Conservation (phyloP, 805 yeast species). For the Candida ficus region DNA sequence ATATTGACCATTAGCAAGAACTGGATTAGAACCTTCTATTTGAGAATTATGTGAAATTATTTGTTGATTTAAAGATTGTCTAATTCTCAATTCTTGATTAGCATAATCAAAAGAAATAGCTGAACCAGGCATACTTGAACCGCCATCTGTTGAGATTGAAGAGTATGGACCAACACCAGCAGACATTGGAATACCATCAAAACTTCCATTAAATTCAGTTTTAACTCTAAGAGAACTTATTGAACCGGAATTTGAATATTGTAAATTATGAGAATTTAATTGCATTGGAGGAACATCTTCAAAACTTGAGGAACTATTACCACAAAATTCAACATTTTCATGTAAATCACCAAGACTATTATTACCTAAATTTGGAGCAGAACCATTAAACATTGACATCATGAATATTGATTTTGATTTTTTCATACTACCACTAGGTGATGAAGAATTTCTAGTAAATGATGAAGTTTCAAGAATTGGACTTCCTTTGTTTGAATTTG, state of each 20-base stretch:
- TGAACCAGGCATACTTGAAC: not conserved
- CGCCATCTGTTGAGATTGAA: not conserved
- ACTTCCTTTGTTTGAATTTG: too few species aligned
- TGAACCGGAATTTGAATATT: too few species aligned
- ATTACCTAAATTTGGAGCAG: not conserved
- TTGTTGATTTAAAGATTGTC: not conserved
- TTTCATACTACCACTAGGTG: not conserved
- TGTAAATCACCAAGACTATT: too few species aligned
- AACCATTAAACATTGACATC: conserved; percentile 4
- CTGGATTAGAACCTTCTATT: not conserved
- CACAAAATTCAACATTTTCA: not conserved
- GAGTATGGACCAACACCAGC: not conserved
- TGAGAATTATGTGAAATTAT: not conserved
- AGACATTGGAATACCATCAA: not conserved
- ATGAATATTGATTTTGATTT: conserved; percentile 4
- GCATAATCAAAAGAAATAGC: not conserved
- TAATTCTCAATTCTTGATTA: not conserved
- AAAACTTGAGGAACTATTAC: not conserved
- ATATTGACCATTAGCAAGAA: not conserved
- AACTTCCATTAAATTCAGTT: not conserved
- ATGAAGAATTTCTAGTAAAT: too few species aligned
- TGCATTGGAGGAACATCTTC: not conserved
- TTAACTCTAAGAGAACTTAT: not conserved
- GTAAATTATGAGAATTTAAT: not conserved
- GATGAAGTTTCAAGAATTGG: not conserved